A percentile compares a stretch with the other conserved stretches of the same genome.
phyloP scores from a whole-genome alignment of 306 rosid species.

The Prunus dulcis region DNA sequence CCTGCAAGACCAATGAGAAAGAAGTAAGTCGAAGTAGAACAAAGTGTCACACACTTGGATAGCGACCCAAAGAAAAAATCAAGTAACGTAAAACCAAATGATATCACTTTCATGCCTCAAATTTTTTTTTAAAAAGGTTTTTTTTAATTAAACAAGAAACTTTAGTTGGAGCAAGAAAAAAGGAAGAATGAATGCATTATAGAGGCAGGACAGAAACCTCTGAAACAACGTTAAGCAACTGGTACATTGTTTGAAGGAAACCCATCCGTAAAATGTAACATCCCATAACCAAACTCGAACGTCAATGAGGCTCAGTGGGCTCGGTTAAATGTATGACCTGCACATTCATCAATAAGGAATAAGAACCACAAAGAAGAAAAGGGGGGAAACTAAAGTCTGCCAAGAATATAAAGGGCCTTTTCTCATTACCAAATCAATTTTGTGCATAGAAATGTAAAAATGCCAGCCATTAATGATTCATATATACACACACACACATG shows the following conservation, averaged over 20 bases:
- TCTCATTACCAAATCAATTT: too few species aligned
- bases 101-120: too few species aligned
- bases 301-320: constrained; percentile 87
- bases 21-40: too few species aligned
- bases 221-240: constrained; percentile 86
- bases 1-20: too few species aligned
- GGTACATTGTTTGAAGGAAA: constrained; percentile 96
- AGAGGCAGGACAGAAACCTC: constrained; percentile 54
- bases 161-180: neutral
- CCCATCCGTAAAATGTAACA: constrained; percentile 87
- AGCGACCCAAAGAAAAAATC: too few species aligned
- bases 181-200: neutral
- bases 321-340: constrained; percentile 96
- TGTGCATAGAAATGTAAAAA: too few species aligned
- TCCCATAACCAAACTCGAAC: constrained; percentile 91
- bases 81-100: too few species aligned
- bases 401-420: neutral
- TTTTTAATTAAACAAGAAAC: too few species aligned
- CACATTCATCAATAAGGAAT: constrained; percentile 31
- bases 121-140: accelerated
- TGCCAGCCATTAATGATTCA: too few species aligned
- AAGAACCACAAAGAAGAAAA: constrained; percentile 4
- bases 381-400: neutral
- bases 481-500: too few species aligned
- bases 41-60: too few species aligned